A percentile compares a stretch with the other conserved stretches of the same genome.
Evolutionary conservation across 352 stramenopile species (phyloP).

Genomic region (Blastocystis sp.): DNA sequence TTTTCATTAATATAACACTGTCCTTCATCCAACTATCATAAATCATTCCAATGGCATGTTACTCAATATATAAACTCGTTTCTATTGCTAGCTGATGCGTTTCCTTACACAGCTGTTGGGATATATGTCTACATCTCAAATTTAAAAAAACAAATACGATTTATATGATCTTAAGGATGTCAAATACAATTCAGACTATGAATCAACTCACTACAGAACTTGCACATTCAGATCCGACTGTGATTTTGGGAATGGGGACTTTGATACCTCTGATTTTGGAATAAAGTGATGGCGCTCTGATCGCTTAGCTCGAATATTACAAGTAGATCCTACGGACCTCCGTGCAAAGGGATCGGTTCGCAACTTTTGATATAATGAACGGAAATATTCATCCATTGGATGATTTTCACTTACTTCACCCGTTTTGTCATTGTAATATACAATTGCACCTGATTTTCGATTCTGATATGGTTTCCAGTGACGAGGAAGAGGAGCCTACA

Average conservation of each 20-base stretch:
- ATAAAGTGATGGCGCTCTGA: neutral
- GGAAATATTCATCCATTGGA: conserved; percentile 60
- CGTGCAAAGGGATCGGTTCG: neutral
- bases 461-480: conserved; percentile 54
- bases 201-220: neutral
- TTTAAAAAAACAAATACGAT: neutral
- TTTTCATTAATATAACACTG: neutral
- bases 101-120: neutral
- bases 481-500: conserved; percentile 45
- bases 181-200: neutral
- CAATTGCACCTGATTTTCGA: neutral
- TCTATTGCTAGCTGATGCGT: neutral
- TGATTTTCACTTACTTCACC: conserved; percentile 41
- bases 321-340: neutral
- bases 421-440: conserved; percentile 58
- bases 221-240: neutral
- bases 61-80: conserved; percentile 39
- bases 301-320: neutral
- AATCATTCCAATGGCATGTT: neutral
- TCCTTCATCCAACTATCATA: conserved; percentile 39
- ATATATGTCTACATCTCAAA: neutral
- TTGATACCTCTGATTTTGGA: neutral
- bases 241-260: neutral
- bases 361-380: conserved; percentile 33
- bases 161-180: neutral